Evolutionary conservation across 1,284 basidiomycete genomes (phyloP).

Genomic region (Uromyces viciae-fabae): DNA sequence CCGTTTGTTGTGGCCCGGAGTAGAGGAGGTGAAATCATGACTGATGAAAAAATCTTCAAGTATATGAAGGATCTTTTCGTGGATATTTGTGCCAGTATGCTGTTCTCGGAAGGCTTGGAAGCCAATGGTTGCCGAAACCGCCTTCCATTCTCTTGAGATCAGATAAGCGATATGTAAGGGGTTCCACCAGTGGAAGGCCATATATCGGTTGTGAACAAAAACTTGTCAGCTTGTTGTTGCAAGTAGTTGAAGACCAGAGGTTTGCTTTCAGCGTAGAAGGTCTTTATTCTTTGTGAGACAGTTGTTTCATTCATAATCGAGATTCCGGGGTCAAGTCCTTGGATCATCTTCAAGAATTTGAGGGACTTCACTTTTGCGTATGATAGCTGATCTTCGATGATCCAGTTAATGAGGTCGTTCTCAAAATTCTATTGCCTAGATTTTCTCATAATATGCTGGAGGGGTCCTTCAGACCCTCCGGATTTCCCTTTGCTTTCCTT

Average conservation of each 20-base stretch:
- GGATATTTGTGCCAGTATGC: not conserved
- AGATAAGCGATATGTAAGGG: not conserved
- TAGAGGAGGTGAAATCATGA: too few species aligned
- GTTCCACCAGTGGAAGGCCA: too few species aligned
- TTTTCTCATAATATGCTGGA: not conserved
- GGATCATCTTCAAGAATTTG: not conserved
- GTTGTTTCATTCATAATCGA: not conserved
- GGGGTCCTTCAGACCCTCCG: not conserved
- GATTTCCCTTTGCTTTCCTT: not conserved
- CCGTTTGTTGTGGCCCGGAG: not conserved
- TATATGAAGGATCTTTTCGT: not conserved
- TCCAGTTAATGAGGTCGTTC: not conserved
- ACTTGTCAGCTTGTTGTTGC: not conserved
- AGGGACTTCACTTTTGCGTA: not conserved
- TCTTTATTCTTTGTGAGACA: not conserved
- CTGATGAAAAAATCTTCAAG: conserved; percentile 4
- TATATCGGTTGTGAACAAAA: too few species aligned
- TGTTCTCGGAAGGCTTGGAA: not conserved
- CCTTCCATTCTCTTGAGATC: not conserved
- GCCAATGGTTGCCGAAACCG: not conserved
- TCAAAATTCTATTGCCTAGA: not conserved
- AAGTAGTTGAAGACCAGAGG: not conserved
- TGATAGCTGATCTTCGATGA: not conserved
- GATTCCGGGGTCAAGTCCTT: not conserved
- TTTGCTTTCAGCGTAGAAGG: not conserved